Conservation (phyloP, 345 rosid species). For the Eucalyptus sp. region DNA sequence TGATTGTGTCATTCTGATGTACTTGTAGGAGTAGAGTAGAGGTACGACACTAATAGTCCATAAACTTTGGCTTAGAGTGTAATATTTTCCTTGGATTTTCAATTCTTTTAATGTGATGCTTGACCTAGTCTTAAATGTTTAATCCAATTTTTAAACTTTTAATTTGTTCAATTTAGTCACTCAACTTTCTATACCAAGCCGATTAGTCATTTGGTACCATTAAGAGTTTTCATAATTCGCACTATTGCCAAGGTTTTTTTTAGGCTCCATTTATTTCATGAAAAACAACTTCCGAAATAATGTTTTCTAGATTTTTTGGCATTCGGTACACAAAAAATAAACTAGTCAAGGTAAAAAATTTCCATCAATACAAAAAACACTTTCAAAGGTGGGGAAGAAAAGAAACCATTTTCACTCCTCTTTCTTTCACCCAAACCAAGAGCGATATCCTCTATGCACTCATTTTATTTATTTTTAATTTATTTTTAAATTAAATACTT, state of each 20-base stretch:
- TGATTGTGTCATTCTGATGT: background rate
- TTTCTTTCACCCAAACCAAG: too few relatives aligned
- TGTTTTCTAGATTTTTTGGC: too few relatives aligned
- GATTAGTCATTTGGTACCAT: background rate
- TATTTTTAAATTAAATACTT: too few relatives aligned
- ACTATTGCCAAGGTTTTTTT: background rate
- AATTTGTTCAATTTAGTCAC: background rate
- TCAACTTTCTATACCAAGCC: background rate
- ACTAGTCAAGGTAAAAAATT: rapidly evolving
- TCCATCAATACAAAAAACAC: background rate
- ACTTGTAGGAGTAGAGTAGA: background rate
- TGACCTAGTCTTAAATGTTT: background rate
- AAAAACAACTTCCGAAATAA: too few relatives aligned
- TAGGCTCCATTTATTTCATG: too few relatives aligned
- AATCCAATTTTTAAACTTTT: background rate
- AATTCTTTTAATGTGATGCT: too few relatives aligned
- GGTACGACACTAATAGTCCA: too few relatives aligned
- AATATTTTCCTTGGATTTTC: background rate
- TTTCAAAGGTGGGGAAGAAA: too few relatives aligned
- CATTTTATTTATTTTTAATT: too few relatives aligned
- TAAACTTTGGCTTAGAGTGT: background rate
- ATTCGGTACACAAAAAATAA: too few relatives aligned
- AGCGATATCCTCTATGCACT: too few relatives aligned
- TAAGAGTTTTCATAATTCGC: background rate
- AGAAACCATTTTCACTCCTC: too few relatives aligned